phyloP scores from a whole-genome alignment of 257 asterid genomes.

The Solanum paucissectum region DNA sequence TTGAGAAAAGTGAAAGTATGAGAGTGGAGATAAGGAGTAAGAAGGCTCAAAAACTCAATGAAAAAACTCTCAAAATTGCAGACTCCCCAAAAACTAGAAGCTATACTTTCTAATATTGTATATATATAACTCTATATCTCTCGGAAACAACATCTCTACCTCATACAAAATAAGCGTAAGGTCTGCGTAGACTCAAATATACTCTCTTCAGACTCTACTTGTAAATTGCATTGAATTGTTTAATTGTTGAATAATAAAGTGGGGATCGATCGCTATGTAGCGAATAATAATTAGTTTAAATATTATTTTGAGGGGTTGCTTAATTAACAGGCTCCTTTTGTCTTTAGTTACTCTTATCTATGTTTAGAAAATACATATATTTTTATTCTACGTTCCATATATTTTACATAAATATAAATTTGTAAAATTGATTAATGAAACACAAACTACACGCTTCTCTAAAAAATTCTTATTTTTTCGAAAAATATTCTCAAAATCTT shows the following conservation, averaged over 20 bases:
- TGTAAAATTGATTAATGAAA: background rate
- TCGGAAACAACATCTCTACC: background rate
- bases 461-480: background rate
- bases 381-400: background rate
- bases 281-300: background rate
- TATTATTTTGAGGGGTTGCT: background rate
- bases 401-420: background rate
- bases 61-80: conserved; percentile 61
- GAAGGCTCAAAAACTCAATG: conserved; percentile 57
- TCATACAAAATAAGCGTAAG: background rate
- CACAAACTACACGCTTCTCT: background rate
- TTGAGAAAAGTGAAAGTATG: conserved; percentile 85
- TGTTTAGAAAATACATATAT: background rate
- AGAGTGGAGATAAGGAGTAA: conserved; percentile 64
- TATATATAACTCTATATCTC: too few relatives aligned
- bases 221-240: background rate
- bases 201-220: background rate
- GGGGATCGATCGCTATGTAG: background rate
- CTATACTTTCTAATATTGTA: conserved; percentile 20
- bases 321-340: background rate
- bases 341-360: background rate
- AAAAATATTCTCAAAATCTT: background rate
- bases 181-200: background rate
- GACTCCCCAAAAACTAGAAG: conserved; percentile 65
- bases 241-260: background rate